Base-by-base conservation (phyloP, 805 yeast species). In the Wickerhamiella sorbophila region DNA sequence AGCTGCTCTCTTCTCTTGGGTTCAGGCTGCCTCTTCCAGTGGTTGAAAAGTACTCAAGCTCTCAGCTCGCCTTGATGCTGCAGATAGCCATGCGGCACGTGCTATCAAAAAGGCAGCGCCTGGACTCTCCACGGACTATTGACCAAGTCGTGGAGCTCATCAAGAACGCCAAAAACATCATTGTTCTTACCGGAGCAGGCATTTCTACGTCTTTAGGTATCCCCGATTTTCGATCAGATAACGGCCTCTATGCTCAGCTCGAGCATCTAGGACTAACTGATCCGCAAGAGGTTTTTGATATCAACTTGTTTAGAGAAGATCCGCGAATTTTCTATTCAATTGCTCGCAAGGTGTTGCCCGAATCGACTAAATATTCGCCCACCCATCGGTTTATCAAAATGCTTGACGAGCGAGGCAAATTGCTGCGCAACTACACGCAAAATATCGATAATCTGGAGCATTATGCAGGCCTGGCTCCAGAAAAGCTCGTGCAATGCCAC, bases 171-270 rank as follows among this genome's bases (percentile, higher is more conserved):
- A 55, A 67, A 12, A 77, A 74, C 33, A 69, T 86, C 9, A 53
- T 87, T 44, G 86, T 86, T 0, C 58, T 86, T 18, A 83, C 95
- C 0, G 96, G 96, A 14, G 96, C 96, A 0, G 96, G 96, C 19
- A 84, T 86, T 42, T 81, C 93, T 29, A 85, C 95, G 2, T 75
- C 85, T 1, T 62, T 85, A 41, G 95, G 95, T 5, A 86, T 85
- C 42, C 95, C 95, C 0, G 95, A 85, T 61, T 85, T 86, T 62
- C 70, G 96, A 56, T 84, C 95, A 0, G 75, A 83, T n/a, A 69
- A 77, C 48, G 96, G 96, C 38, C 71, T 86, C 42, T 86, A 86
- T 59, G 69, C 83, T 1, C 72, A 71, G 52, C 69, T 87, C 50
- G 68, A 70, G 40, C 70, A 72, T 52, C 59, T 83, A 42, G 87